Evolutionary conservation across 768 basidiomycete genomes (phyloP).

Genomic region (Tricholoma hemisulphureum): DNA sequence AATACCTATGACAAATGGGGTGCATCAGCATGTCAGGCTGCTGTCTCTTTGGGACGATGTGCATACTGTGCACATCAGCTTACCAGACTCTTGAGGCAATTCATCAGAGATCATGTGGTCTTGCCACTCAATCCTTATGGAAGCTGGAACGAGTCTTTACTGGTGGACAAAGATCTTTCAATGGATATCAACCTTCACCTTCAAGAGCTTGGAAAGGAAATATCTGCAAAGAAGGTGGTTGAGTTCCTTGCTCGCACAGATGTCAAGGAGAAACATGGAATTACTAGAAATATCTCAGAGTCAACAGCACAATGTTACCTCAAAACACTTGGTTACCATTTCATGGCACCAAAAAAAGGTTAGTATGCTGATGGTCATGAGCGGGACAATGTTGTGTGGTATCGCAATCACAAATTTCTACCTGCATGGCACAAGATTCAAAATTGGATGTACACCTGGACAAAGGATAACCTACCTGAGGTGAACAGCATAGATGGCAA

Average conservation of each 20-base stretch:
- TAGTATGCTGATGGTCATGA: no score
- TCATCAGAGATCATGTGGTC: slow-evolving; percentile 12
- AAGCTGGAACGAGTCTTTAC: slow-evolving; percentile 24
- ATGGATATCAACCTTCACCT: slow-evolving; percentile 23
- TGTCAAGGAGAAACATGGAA: slow-evolving; percentile 15
- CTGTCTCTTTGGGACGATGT: background rate
- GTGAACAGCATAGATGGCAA: no score
- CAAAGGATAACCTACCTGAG: no score
- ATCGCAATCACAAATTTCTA: no score
- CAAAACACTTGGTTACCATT: slow-evolving; percentile 11
- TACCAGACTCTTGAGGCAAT: slow-evolving; percentile 9
- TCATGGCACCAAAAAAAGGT: no score
- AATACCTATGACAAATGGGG: background rate
- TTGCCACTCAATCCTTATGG: no score
- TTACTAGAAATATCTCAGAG: no score
- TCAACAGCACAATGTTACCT: slow-evolving; percentile 2
- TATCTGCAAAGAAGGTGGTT: no score
- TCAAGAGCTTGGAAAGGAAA: slow-evolving; percentile 21
- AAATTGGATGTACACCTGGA: background rate
- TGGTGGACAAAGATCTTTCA: slow-evolving; percentile 29
- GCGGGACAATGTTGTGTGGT: no score
- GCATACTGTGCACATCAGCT: no score
- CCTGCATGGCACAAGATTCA: slow-evolving; percentile 3
- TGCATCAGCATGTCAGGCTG: slow-evolving; percentile 3
- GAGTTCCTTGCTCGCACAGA: slow-evolving; percentile 19